Evolutionary conservation across 306 rosid species (phyloP), one percentile per base, ranked within the genome.

Genomic region (Trifolium dubium): DNA sequence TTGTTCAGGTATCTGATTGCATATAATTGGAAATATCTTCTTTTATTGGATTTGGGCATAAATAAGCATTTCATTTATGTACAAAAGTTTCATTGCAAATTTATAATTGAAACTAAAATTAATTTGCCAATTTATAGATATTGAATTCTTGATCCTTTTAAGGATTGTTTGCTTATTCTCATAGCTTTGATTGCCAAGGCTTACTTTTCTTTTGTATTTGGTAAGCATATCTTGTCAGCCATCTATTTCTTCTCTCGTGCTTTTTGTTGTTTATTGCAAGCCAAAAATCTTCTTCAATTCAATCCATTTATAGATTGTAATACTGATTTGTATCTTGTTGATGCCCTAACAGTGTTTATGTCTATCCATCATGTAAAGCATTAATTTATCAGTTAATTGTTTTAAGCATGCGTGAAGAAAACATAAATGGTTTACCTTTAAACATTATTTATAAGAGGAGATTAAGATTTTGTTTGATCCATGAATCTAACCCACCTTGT

Each of bases 311-410:
- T 78, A 35, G 50, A 35, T 55, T 77, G 8, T 37, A 58, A 7
- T 47, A 11, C 50, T 44, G 29, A 58, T 49, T 11, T 56, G 34
- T 56, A 56, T 28, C 63, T 62, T 18, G 56, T 62, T 62, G 23
- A 39, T 70, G 60, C 49, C 62, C 10, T 55, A 5, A 18, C 34
- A 29, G 46, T 29, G 35, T 46, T 55, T 44, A 56, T 34, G 15
- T 19, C 83, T 56, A 46, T 18, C 65, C 68, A 41, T 72, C 63
- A 28, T 79, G 56, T 44, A 64, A 19, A 54, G 74, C 69, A 70
- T 49, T 40, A 17, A 39, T 12, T 39, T 39, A 34, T 35, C 14
- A 15, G 47, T 10, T 62, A 8, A 8, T 56, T 56, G 67, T 62
- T 8, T 62, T n/a, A 35, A 44, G 66, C 43, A 61, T 32, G 23